phyloP scores from a whole-genome alignment of 1,139 yeast species.

The Williopsis jadinii region DNA sequence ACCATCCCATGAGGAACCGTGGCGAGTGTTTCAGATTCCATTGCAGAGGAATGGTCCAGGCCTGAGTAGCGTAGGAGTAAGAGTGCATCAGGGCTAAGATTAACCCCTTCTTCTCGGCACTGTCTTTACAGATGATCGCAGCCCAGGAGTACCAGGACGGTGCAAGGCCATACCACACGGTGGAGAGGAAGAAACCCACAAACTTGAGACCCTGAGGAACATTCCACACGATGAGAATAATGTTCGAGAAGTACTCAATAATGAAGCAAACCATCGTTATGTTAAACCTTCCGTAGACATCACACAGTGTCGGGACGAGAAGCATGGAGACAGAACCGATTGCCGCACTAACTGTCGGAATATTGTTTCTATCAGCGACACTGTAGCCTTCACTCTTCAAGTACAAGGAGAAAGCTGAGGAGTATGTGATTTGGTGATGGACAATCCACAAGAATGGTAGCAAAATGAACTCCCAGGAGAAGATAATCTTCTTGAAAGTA shows the following conservation, averaged over 20 bases:
- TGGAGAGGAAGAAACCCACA: slow-evolving; percentile 38
- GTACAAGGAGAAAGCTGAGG: background rate
- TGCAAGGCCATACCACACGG: slow-evolving; percentile 38
- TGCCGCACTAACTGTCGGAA: slow-evolving; percentile 28
- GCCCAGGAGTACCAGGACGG: slow-evolving; percentile 39
- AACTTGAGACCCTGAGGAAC: slow-evolving; percentile 32
- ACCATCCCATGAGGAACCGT: slow-evolving; percentile 2
- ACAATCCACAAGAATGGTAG: slow-evolving; percentile 26
- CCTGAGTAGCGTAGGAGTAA: slow-evolving; percentile 42
- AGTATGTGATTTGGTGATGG: slow-evolving; percentile 19
- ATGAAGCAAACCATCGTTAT: slow-evolving; percentile 27
- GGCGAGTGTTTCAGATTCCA: slow-evolving; percentile 3
- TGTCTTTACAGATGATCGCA: slow-evolving; percentile 35
- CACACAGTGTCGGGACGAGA: slow-evolving; percentile 12
- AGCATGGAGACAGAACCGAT: slow-evolving; percentile 26
- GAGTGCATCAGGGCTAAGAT: slow-evolving; percentile 43
- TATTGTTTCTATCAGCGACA: slow-evolving; percentile 25
- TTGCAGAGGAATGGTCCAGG: slow-evolving; percentile 27
- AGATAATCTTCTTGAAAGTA: background rate
- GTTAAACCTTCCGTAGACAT: slow-evolving; percentile 38
- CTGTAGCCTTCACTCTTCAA: slow-evolving; percentile 21
- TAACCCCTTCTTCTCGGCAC: slow-evolving; percentile 38
- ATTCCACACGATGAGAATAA: slow-evolving; percentile 39
- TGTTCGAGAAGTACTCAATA: slow-evolving; percentile 26
- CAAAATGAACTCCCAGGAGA: background rate